A percentile compares a stretch with the other conserved stretches of the same genome.
These are phyloP conservation scores for Guadua angustifolia DNA, from an alignment of 176 grass and related monocot genomes.

Conservation along the genomic window DNA sequence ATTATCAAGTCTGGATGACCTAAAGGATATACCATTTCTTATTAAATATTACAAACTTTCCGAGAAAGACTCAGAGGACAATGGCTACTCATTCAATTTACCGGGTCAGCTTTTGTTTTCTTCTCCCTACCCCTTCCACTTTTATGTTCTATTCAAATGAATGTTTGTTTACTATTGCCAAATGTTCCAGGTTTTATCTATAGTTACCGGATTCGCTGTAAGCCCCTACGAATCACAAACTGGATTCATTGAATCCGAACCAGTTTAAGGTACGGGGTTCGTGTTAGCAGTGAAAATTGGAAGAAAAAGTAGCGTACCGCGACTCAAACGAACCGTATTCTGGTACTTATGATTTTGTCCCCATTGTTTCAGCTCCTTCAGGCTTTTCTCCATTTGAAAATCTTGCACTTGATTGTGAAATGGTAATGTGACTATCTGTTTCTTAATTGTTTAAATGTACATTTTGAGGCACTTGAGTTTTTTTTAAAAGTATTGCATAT, in stretches of 20 bases:
- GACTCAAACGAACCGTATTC: too few species aligned
- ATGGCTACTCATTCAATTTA: conserved; percentile 71
- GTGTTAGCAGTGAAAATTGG: too few species aligned
- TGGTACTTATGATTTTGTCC: conserved; percentile 50
- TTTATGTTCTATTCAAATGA: conserved; percentile 24
- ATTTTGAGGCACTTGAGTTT: conserved; percentile 23
- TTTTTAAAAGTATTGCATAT: too few species aligned
- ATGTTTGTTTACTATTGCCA: conserved; percentile 37
- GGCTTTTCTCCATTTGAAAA: conserved; percentile 65
- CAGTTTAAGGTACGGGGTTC: too few species aligned
- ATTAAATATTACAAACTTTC: conserved; percentile 86
- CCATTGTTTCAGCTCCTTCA: conserved; percentile 71
- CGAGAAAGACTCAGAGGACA: conserved; percentile 75
- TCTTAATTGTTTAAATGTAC: conserved; percentile 27
- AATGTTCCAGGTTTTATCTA: conserved; percentile 64
- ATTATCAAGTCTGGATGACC: conserved; percentile 59
- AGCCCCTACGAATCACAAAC: too few species aligned
- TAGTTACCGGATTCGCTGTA: too few species aligned
- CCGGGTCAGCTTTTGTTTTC: conserved; percentile 54
- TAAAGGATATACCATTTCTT: conserved; percentile 78
- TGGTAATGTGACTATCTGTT: conserved; percentile 55
- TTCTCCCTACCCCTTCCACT: conserved; percentile 15
- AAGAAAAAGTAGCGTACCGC: too few species aligned
- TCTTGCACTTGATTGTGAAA: conserved; percentile 97
- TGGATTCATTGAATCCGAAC: too few species aligned